Percentiles rank a stretch among this genome's conserved stretches.
Conservation (phyloP, 2,329 filamentous ascomycete species). For the Fusarium sp. region DNA sequence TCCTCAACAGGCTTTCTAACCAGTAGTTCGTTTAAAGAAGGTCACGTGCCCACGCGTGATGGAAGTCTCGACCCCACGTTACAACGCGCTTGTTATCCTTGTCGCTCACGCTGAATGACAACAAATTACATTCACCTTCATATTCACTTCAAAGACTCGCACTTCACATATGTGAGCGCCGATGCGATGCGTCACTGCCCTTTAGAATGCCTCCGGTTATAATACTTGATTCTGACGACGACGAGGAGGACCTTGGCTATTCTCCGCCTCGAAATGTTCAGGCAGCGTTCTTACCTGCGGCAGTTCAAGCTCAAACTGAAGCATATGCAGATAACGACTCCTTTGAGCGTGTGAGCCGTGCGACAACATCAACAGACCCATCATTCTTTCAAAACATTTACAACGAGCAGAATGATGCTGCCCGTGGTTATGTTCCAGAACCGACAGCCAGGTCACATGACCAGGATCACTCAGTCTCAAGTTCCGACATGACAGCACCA, state of each 20-base stretch:
- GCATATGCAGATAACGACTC: slow-evolving; percentile 32
- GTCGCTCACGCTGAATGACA: slow-evolving; percentile 14
- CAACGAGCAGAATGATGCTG: slow-evolving; percentile 58
- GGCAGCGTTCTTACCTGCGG: slow-evolving; percentile 1
- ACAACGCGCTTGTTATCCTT: slow-evolving; percentile 29
- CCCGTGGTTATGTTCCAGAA: slow-evolving; percentile 38
- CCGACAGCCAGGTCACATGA: slow-evolving; percentile 15
- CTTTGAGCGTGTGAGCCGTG: slow-evolving; percentile 46
- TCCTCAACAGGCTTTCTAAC: too few species aligned
- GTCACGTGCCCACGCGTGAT: slow-evolving; percentile 43
- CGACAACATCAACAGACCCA: slow-evolving; percentile 61
- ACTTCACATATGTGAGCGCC: slow-evolving; percentile 7
- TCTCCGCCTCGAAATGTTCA: slow-evolving; percentile 33
- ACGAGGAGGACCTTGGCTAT: slow-evolving; percentile 52
- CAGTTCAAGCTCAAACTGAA: slow-evolving; percentile 14
- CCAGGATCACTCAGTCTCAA: slow-evolving; percentile 32
- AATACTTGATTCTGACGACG: slow-evolving; percentile 57
- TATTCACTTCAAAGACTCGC: background rate
- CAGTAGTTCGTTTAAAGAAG: background rate
- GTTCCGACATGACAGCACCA: slow-evolving; percentile 46
- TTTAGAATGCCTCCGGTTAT: slow-evolving; percentile 44
- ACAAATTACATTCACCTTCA: slow-evolving; percentile 7
- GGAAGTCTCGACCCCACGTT: slow-evolving; percentile 17
- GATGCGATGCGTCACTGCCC: slow-evolving; percentile 12
- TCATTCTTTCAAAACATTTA: slow-evolving; percentile 63